Conservation (phyloP, 345 rosid genomes). For the Geranium rotundifolium region DNA sequence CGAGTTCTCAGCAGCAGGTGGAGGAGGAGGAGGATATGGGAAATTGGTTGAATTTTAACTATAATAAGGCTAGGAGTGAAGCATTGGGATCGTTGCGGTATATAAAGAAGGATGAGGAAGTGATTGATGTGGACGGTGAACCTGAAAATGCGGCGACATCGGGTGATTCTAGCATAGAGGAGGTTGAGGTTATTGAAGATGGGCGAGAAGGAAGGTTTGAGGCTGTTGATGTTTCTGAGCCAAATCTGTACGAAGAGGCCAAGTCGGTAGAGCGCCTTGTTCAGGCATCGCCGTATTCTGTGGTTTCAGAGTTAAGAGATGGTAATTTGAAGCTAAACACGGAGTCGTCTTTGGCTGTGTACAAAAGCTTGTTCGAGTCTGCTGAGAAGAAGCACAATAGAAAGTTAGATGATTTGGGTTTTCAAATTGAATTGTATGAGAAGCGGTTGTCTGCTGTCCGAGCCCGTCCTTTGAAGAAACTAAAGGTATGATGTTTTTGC, state of each 20-base stretch:
- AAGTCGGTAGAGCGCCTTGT: conserved; percentile 17
- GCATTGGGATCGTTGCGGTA: conserved; percentile 38
- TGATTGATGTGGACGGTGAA: conserved; percentile 32
- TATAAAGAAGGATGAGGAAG: conserved; percentile 21
- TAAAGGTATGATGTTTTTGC: conserved; percentile 22
- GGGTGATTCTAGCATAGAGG: conserved; percentile 50
- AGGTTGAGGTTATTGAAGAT: conserved; percentile 30
- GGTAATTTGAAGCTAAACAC: conserved; percentile 30
- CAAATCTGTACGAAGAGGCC: conserved; percentile 18
- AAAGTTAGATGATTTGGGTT: conserved; percentile 39
- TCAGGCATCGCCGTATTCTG: conserved; percentile 13
- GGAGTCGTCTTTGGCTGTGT: conserved; percentile 39
- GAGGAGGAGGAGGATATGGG: conserved; percentile 5
- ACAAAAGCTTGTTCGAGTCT: conserved; percentile 47
- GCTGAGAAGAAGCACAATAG: conserved; percentile 33
- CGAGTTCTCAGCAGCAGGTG: neutral
- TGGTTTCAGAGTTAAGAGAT: conserved; percentile 25
- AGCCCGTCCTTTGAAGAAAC: conserved; percentile 35
- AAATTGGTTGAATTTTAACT: neutral
- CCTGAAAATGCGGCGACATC: conserved; percentile 20
- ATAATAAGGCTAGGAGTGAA: conserved; percentile 23
- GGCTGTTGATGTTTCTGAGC: conserved; percentile 5
- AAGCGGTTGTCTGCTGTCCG: conserved; percentile 25
- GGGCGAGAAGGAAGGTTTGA: too few relatives aligned
- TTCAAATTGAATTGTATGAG: conserved; percentile 47